A percentile compares a stretch with the other conserved stretches of the same genome.
These are phyloP conservation scores for Linnemannia elongata DNA, from an alignment of 192 early-diverging fungal species.

Conservation along the genomic window DNA sequence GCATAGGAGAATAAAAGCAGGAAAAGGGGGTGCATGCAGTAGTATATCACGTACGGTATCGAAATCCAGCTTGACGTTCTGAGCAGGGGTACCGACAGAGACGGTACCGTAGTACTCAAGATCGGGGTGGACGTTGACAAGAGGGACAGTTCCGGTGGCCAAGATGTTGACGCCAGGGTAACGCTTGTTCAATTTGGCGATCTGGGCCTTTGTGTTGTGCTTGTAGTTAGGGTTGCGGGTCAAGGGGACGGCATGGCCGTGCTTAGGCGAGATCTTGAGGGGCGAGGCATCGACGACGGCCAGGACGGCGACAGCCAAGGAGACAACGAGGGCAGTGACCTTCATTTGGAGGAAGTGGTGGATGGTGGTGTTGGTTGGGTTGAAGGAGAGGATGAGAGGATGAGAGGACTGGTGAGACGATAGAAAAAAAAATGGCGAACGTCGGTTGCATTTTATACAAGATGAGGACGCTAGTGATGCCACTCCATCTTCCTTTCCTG, in stretches of 20 bases:
- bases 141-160: constrained; percentile 15
- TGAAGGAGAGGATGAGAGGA: background rate
- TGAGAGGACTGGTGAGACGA: background rate
- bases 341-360: constrained; percentile 8
- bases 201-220: constrained; percentile 21
- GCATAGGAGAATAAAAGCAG: background rate
- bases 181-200: constrained; percentile 20
- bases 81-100: constrained; percentile 46
- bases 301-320: constrained; percentile 22
- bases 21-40: background rate
- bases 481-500: background rate
- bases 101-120: constrained; percentile 54
- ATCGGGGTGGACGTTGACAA: constrained; percentile 57
- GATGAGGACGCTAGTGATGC: background rate
- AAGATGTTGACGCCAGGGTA: constrained; percentile 15
- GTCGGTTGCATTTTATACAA: background rate
- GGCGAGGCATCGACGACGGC: constrained; percentile 24
- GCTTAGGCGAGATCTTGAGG: constrained; percentile 7
- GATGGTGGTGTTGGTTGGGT: background rate
- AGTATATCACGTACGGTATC: constrained; percentile 37
- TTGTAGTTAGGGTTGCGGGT: constrained; percentile 22
- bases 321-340: constrained; percentile 15
- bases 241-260: constrained; percentile 11
- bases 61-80: constrained; percentile 44
- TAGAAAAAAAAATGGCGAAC: background rate